A percentile compares a stretch with the other conserved stretches of the same genome.
These are phyloP conservation scores for Chalciporus pseudorubinellus DNA, from an alignment of 768 basidiomycete genomes.

Conservation along the genomic window DNA sequence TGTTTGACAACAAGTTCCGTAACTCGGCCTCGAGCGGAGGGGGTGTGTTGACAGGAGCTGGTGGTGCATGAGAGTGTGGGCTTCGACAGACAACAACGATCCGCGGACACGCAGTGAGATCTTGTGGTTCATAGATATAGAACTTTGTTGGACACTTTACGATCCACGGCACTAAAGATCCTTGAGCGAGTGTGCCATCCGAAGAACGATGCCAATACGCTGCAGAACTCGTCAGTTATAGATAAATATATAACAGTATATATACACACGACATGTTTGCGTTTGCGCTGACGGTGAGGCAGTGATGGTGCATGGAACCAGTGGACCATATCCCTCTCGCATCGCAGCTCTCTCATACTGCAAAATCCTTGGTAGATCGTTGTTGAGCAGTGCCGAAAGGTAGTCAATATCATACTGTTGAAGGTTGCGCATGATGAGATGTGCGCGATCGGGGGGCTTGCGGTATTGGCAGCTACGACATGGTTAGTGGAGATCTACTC, in stretches of 20 bases:
- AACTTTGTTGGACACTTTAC: not conserved
- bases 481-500: not conserved
- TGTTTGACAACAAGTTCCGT: not conserved
- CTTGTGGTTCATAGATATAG: slow-evolving; percentile 5
- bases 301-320: not conserved
- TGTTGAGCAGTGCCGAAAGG: not conserved
- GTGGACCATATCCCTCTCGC: not conserved
- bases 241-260: not conserved
- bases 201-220: not conserved
- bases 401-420: not conserved
- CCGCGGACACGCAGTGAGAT: slow-evolving; percentile 4
- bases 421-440: not conserved
- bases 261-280: not conserved
- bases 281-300: not conserved
- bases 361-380: not conserved
- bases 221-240: not conserved
- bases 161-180: not conserved
- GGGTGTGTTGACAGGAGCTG: not conserved
- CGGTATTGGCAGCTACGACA: not conserved
- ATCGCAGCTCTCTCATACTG: not conserved
- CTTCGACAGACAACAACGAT: slow-evolving; percentile 9
- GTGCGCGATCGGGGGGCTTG: not conserved
- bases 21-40: not conserved
- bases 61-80: slow-evolving; percentile 7
- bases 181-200: not conserved